A percentile compares a stretch with the other conserved stretches of the same genome.
Conservation (phyloP, 2,329 filamentous ascomycete species). For the Stemphylium vesicarium region DNA sequence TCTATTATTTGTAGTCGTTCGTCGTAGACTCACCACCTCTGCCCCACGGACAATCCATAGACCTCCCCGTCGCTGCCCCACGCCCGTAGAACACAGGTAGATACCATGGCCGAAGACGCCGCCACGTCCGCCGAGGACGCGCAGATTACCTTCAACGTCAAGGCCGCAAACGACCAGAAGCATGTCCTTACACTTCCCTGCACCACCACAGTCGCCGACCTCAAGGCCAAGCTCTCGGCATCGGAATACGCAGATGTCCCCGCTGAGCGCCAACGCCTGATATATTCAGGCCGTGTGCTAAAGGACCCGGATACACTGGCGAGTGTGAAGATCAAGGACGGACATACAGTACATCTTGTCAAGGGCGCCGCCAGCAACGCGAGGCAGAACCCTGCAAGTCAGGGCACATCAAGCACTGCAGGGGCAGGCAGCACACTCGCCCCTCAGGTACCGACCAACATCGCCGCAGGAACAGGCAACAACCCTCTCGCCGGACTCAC, state of each 20-base stretch:
- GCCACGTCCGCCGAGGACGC: slow-evolving; percentile 64
- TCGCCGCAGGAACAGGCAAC: slow-evolving; percentile 79
- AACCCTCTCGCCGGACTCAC: slow-evolving; percentile 91
- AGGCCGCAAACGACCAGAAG: slow-evolving; percentile 89
- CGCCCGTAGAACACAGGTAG: slow-evolving; percentile 1
- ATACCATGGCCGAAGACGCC: slow-evolving; percentile 69
- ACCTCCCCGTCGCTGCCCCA: slow-evolving; percentile 16
- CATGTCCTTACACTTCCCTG: slow-evolving; percentile 81
- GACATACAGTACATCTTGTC: slow-evolving; percentile 94
- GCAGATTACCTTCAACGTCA: slow-evolving; percentile 94
- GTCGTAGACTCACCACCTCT: background rate
- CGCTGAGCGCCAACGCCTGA: slow-evolving; percentile 86
- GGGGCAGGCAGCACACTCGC: slow-evolving; percentile 55
- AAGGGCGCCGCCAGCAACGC: slow-evolving; percentile 93
- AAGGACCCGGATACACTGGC: slow-evolving; percentile 89
- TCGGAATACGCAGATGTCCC: slow-evolving; percentile 86
- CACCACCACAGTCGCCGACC: slow-evolving; percentile 77
- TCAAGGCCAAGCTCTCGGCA: slow-evolving; percentile 86
- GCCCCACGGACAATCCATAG: background rate
- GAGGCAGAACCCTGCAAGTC: slow-evolving; percentile 62
- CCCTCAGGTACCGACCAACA: slow-evolving; percentile 73
- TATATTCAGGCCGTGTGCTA: slow-evolving; percentile 96
- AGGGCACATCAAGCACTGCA: slow-evolving; percentile 48
- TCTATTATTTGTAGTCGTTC: slow-evolving; percentile 8
- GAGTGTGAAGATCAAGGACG: slow-evolving; percentile 92